phyloP scores from a whole-genome alignment of 192 early-diverging fungal species.

The Hyaloraphidium curvatum region DNA sequence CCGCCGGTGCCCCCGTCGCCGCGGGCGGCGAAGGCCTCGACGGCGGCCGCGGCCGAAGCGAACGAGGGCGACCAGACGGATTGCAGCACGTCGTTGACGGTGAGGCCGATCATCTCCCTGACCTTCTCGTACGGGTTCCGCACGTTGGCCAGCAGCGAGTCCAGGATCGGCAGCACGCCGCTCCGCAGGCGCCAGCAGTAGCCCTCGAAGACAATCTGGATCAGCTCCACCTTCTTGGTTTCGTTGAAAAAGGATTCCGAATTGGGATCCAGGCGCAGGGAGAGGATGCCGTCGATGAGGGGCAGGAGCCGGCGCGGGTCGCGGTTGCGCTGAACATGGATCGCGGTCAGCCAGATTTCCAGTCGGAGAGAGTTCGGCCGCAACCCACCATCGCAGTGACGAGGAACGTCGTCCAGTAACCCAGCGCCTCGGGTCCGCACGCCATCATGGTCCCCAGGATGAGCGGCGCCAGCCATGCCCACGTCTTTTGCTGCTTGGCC shows the following conservation, averaged over 20 bases:
- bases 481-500: conserved; percentile 26
- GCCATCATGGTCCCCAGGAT: conserved; percentile 16
- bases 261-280: conserved; percentile 41
- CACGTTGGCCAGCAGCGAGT: conserved; percentile 32
- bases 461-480: conserved; percentile 31
- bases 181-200: conserved; percentile 50
- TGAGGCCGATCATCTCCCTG: conserved; percentile 50
- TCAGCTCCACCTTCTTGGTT: conserved; percentile 54
- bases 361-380: neutral
- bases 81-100: conserved; percentile 46
- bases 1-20: conserved; percentile 19
- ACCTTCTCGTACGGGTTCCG: conserved; percentile 81
- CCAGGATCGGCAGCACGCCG: conserved; percentile 14
- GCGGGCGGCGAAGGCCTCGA: conserved; percentile 13
- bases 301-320: conserved; percentile 67
- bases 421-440: conserved; percentile 35
- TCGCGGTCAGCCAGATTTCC: neutral
- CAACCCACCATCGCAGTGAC: neutral
- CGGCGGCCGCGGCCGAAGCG: conserved; percentile 12
- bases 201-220: conserved; percentile 32
- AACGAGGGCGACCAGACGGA: conserved; percentile 39
- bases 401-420: conserved; percentile 27
- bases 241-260: conserved; percentile 71
- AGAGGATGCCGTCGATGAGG: conserved; percentile 45
- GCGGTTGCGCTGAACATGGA: conserved; percentile 25